Base-by-base conservation (phyloP, 139 green algal species). In the Chlamydomonas incerta region DNA sequence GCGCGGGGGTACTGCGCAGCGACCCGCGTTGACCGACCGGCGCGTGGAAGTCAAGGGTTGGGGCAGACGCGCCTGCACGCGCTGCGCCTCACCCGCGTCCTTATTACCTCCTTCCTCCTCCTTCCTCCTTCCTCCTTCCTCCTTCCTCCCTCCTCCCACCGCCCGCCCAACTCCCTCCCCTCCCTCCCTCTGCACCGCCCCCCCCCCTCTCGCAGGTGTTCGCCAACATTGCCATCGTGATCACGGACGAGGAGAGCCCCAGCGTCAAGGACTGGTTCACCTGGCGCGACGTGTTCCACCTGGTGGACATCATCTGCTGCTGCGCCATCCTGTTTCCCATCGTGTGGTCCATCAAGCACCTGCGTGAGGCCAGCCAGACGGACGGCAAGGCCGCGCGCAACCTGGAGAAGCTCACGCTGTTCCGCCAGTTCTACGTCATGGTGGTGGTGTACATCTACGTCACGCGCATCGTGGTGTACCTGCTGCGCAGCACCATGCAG, bases 231-330 rank as follows among this genome's bases (percentile, higher is more conserved):
- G 96, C 97, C 13, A 97, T 97, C 77, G 87, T 98, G 50, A 92
- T 99, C 73, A 90, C 97, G 46, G 96, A 98, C 75, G 97, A 99
- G 89, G 95, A 94, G 82, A 96, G 90, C 17, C 94, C 95, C 23
- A 92, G 95, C 0, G 83, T 90, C 23, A 86, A 89, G 70, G 93
- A 94, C 68, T 99, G 96, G 96, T 95, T 98, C 88, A 98, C 94
- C 33, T 99, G 97, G 96, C 72, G 89, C 60, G 95, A 99, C 89
- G 91, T 99, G 33, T 96, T 99, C 90, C 97, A 98, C 92, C 86
- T 99, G 65, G 93, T 99, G 28, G 97, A 99, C 91, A 99, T 99
- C 89, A 90, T 98, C 70, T 99, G 97, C 96, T 99, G 97, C 94
- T 98, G 96, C 90, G 96, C 96, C 60, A 95, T 99, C 74, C 95